phyloP scores from a whole-genome alignment of 345 rosid genomes.

The Raphanus sativus region DNA sequence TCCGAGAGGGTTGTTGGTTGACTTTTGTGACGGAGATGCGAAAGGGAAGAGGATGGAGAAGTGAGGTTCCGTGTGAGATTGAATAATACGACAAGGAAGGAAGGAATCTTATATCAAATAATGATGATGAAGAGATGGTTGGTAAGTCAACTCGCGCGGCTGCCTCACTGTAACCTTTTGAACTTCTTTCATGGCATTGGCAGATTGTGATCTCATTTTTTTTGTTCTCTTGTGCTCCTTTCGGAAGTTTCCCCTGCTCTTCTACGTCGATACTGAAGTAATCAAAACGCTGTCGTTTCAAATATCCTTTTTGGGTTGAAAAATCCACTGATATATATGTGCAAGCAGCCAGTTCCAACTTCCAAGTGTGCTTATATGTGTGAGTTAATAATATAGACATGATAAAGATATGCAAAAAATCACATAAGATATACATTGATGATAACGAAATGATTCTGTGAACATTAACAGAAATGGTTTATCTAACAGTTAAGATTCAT shows the following conservation, averaged over 20 bases:
- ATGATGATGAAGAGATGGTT: slow-evolving; percentile 24
- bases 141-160: slow-evolving; percentile 40
- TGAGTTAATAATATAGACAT: too few species aligned
- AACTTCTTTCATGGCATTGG: slow-evolving; percentile 38
- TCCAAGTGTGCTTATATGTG: too few species aligned
- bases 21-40: slow-evolving; percentile 26
- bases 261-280: not conserved
- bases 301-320: too few species aligned
- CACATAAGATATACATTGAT: too few species aligned
- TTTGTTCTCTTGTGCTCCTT: slow-evolving; percentile 8
- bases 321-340: too few species aligned
- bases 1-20: slow-evolving; percentile 22
- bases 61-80: slow-evolving; percentile 27
- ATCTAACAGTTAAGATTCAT: too few species aligned
- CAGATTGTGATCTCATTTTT: slow-evolving; percentile 7
- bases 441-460: too few species aligned
- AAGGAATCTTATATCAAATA: slow-evolving; percentile 13
- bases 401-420: too few species aligned
- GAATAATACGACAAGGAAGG: slow-evolving; percentile 13
- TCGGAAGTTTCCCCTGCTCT: not conserved
- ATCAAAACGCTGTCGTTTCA: slow-evolving; percentile 20
- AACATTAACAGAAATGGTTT: too few species aligned
- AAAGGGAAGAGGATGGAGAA: slow-evolving; percentile 18
- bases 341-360: too few species aligned
- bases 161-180: slow-evolving; percentile 26